Evolutionary conservation across 108 stramenopile genomes (phyloP), one percentile per base, ranked within the genome.

Genomic region (Cyclotella cryptica): DNA sequence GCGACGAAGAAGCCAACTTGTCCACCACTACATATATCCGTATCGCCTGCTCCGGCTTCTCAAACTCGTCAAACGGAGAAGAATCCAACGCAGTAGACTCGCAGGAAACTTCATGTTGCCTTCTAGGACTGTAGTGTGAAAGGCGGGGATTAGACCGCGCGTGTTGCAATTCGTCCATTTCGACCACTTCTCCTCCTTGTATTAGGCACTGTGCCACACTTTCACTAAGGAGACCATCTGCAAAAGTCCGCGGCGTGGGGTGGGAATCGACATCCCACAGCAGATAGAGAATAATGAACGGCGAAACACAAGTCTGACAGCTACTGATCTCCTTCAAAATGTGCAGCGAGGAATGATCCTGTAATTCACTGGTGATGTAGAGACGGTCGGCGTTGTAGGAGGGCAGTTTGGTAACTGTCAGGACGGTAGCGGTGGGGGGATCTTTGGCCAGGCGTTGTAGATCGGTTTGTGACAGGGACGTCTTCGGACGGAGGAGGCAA

Each of bases 301-400:
- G 41, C 28, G 84, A 81, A 1, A 85, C 51, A 44, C 47, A 44
- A 22, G 64, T 65, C 24, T 17, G 19, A 3, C 15, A 11, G 22
- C 43, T 9, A 44, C 14, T 30, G 30, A 65, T 45, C 5, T 65
- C 44, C 17, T 22, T 44, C 43, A 65, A 26, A 13, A 45, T 26
- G 24, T 65, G 64, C 13, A 65, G 14, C 3, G 19, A 21, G 17
- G 64, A 43, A 68, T 89, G 76, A 19, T 75, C 69, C 26, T 84
- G 66, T 15, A 92, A 69, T 74, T 92, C 88, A 41, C 85, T 86
- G 17, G 87, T 65, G 63, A 88, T 81, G 60, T 90, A 92, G 62
- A 80, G 85, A 13, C 91, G 80, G 51, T 92, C 91, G 46, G 78
- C 66, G 62, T 72, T 41, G 44, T 67, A 78, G 29, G 82, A 19